Conservation (phyloP, 768 basidiomycete genomes). For the Candolleomyces eurysporus region DNA sequence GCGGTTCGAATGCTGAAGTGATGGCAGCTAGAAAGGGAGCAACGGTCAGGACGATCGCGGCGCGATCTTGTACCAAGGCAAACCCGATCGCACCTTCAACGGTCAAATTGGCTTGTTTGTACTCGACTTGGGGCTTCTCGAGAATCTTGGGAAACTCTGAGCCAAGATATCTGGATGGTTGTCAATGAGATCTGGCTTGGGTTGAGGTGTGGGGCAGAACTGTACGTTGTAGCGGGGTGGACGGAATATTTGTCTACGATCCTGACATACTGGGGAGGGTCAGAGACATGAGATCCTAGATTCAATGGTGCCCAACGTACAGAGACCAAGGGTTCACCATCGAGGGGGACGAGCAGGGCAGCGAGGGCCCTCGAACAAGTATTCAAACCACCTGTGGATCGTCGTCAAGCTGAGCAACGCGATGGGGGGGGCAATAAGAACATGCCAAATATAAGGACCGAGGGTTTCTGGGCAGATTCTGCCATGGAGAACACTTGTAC, state of each 20-base stretch:
- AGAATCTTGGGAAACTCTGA: slow-evolving; percentile 70
- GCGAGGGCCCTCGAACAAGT: slow-evolving; percentile 75
- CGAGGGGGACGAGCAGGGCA: slow-evolving; percentile 59
- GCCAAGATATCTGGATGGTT: slow-evolving; percentile 64
- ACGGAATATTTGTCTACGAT: slow-evolving; percentile 33
- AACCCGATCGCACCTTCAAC: slow-evolving; percentile 51
- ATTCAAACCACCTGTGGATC: slow-evolving; percentile 69
- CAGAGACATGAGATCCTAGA: background rate
- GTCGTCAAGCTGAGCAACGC: slow-evolving; percentile 8
- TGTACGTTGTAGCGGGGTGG: slow-evolving; percentile 32
- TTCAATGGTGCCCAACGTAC: slow-evolving; percentile 39
- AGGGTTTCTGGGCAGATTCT: slow-evolving; percentile 43
- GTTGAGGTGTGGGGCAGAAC: background rate
- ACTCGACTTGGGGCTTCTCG: slow-evolving; percentile 69
- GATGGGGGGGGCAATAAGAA: slow-evolving; percentile 1
- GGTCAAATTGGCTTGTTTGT: slow-evolving; percentile 79
- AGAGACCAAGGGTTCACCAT: slow-evolving; percentile 69
- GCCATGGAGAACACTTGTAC: slow-evolving; percentile 23
- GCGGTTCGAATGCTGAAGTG: slow-evolving; percentile 66
- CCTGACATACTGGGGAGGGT: slow-evolving; percentile 18
- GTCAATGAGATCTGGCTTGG: slow-evolving; percentile 1
- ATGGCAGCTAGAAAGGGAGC: slow-evolving; percentile 53
- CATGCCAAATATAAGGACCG: slow-evolving; percentile 76
- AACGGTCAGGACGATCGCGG: slow-evolving; percentile 13
- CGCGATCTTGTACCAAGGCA: background rate